Percentiles rank a stretch among this genome's conserved stretches.
phyloP scores from a whole-genome alignment of 257 asterid species.

The Solanum ossicruentum region DNA sequence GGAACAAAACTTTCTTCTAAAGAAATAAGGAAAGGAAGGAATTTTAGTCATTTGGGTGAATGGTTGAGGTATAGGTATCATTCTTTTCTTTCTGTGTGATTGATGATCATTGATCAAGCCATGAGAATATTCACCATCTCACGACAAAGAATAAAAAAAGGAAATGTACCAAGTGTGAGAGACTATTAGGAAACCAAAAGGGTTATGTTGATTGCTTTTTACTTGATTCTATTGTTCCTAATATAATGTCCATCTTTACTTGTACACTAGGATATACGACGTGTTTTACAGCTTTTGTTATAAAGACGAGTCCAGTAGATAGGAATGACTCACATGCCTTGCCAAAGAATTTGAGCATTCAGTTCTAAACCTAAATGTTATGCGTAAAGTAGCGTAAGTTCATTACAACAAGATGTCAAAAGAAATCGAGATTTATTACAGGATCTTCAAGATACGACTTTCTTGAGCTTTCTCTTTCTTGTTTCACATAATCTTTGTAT shows the following conservation, averaged over 20 bases:
- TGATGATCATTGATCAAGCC: neutral
- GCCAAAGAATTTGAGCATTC: neutral
- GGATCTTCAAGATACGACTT: neutral
- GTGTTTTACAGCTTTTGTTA: too few relatives aligned
- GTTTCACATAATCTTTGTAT: neutral
- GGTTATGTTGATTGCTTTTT: neutral
- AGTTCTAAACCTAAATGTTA: neutral
- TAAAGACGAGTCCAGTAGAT: neutral
- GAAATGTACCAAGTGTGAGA: neutral
- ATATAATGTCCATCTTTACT: neutral
- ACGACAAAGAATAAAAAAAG: neutral
- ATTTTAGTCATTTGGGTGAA: constrained; percentile 3
- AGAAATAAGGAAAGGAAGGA: constrained; percentile 38
- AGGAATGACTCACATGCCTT: neutral
- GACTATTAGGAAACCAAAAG: neutral
- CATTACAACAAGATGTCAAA: neutral
- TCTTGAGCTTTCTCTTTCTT: neutral
- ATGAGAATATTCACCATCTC: neutral
- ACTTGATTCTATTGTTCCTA: neutral
- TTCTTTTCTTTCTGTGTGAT: constrained; percentile 28
- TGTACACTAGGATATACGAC: too few relatives aligned
- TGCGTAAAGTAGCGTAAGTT: neutral
- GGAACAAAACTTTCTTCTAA: constrained; percentile 23
- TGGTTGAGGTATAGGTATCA: constrained; percentile 25
- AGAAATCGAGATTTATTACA: too few relatives aligned